These are phyloP conservation scores for Halophytophthora batemanensis DNA, from an alignment of 352 stramenopile species.

Conservation along the genomic window DNA sequence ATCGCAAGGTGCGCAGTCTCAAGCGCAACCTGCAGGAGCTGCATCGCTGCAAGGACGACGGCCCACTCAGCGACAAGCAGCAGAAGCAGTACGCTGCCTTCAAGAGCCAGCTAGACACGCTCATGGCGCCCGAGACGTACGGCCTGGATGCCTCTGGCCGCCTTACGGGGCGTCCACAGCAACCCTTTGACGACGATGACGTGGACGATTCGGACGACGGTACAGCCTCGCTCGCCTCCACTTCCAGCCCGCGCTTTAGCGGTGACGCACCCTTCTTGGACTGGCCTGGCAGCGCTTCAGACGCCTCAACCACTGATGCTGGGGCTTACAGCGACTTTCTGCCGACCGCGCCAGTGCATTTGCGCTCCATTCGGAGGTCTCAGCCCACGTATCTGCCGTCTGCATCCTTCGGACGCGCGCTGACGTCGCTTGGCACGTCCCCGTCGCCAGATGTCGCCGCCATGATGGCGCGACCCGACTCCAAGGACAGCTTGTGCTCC, in stretches of 20 bases:
- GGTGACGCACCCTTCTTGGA: constrained; percentile 31
- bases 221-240: constrained; percentile 39
- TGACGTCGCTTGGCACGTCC: no score
- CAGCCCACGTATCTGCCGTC: constrained; percentile 33
- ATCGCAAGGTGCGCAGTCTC: constrained; percentile 68
- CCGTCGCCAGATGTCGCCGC: no score
- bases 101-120: constrained; percentile 62
- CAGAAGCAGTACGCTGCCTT: constrained; percentile 52
- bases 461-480: no score
- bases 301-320: constrained; percentile 12
- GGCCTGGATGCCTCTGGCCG: constrained; percentile 60
- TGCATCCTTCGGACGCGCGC: constrained; percentile 7
- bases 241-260: constrained; percentile 42
- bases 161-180: constrained; percentile 26
- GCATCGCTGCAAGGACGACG: constrained; percentile 50
- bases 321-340: constrained; percentile 50
- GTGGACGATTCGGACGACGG: constrained; percentile 59
- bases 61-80: constrained; percentile 60
- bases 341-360: constrained; percentile 31
- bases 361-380: constrained; percentile 43
- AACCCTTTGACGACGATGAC: constrained; percentile 45
- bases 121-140: constrained; percentile 67
- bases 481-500: constrained; percentile 1
- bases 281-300: constrained; percentile 51
- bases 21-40: constrained; percentile 69